A percentile compares a stretch with the other conserved stretches of the same genome.
Evolutionary conservation across 2,329 filamentous ascomycete genomes (phyloP).

Genomic region (Talaromyces sp.): DNA sequence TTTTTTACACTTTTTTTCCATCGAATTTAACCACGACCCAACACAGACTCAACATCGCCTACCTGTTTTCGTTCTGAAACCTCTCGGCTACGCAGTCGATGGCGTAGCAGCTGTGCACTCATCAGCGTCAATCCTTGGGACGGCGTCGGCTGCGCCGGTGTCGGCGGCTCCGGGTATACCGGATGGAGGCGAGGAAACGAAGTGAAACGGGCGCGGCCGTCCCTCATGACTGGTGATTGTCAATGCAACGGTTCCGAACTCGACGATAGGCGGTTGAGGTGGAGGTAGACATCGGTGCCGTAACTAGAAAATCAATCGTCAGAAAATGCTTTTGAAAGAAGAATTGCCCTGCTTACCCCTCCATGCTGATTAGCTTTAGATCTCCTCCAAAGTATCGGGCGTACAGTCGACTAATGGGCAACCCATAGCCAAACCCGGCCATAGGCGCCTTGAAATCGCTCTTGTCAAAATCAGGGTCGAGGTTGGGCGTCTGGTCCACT

Average conservation of each 20-base stretch:
- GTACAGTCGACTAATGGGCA: slow-evolving; percentile 91
- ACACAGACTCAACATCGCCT: slow-evolving; percentile 64
- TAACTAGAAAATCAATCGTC: slow-evolving; percentile 56
- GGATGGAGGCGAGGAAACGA: slow-evolving; percentile 37
- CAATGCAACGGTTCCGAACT: slow-evolving; percentile 97
- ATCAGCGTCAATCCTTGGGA: slow-evolving; percentile 50
- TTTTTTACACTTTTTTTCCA: background rate
- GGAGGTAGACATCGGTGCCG: slow-evolving; percentile 96
- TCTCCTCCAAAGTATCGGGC: slow-evolving; percentile 97
- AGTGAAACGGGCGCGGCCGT: slow-evolving; percentile 48
- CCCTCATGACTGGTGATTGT: slow-evolving; percentile 81
- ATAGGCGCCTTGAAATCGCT: slow-evolving; percentile 99
- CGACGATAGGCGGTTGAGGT: slow-evolving; percentile 90
- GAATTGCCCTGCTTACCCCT: slow-evolving; percentile 60
- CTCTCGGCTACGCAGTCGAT: slow-evolving; percentile 67
- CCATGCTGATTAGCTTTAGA: slow-evolving; percentile 97
- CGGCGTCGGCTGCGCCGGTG: slow-evolving; percentile 17
- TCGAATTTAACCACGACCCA: background rate
- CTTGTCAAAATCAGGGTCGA: slow-evolving; percentile 98
- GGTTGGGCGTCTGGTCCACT: slow-evolving; percentile 86
- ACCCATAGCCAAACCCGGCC: slow-evolving; percentile 97
- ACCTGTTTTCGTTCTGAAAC: slow-evolving; percentile 85
- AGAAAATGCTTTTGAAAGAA: background rate
- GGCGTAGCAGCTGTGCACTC: slow-evolving; percentile 56
- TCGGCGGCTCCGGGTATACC: slow-evolving; percentile 29